phyloP scores from a whole-genome alignment of 352 stramenopile species.

The Pythium angustatum region DNA sequence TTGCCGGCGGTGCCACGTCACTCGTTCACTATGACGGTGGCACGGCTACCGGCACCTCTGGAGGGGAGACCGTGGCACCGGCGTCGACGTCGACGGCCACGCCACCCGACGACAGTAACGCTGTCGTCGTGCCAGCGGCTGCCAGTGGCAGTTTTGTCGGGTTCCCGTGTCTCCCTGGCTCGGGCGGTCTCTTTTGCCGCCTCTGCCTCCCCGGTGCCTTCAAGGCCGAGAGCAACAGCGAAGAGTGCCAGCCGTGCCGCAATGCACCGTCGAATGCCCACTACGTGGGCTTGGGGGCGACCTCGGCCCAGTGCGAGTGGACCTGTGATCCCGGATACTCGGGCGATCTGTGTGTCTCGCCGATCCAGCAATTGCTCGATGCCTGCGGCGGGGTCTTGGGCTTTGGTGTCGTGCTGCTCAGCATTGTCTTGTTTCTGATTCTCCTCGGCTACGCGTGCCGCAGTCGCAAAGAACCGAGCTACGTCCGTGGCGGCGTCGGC shows the following conservation, averaged over 20 bases:
- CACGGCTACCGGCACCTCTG: constrained; percentile 8
- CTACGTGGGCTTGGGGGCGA: constrained; percentile 53
- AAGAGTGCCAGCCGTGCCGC: constrained; percentile 58
- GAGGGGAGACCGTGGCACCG: no score
- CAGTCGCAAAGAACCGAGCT: constrained; percentile 66
- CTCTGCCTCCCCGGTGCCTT: constrained; percentile 60
- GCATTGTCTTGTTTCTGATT: constrained; percentile 72
- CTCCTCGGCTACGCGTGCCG: constrained; percentile 71
- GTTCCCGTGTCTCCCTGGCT: constrained; percentile 77
- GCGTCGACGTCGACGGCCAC: no score
- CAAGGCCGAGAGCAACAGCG: constrained; percentile 80
- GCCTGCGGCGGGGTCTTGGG: constrained; percentile 75
- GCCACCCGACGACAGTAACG: no score
- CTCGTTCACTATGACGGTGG: constrained; percentile 17
- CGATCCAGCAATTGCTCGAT: constrained; percentile 73
- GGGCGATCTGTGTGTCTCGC: constrained; percentile 67
- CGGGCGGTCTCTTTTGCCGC: constrained; percentile 71
- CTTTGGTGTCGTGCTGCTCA: constrained; percentile 64
- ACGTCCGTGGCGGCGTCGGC: constrained; percentile 27
- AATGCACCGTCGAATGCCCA: constrained; percentile 74
- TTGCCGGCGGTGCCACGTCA: constrained; percentile 56
- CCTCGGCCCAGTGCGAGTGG: constrained; percentile 61
- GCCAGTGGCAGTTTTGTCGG: constrained; percentile 72
- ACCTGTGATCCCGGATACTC: constrained; percentile 78
- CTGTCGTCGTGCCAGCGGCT: constrained; percentile 32